Conservation (phyloP, 345 rosid species). For the Geranium rotundifolium region DNA sequence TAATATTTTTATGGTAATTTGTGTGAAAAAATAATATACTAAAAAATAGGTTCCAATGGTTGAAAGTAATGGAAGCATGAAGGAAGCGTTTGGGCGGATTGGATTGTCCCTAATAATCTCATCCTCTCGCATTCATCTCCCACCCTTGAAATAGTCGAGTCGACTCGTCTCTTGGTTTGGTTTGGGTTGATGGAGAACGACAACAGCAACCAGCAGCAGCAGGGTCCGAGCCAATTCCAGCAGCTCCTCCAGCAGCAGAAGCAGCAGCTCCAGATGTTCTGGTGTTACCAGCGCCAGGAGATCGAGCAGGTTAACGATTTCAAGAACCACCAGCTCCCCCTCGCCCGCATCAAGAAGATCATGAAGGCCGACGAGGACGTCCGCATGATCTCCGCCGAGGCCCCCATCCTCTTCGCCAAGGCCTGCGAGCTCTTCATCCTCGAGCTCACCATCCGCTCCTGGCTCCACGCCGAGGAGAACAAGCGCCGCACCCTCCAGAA, state of each 20-base stretch:
- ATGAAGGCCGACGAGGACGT: conserved; percentile 98
- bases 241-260: conserved; percentile 86
- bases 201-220: conserved; percentile 30
- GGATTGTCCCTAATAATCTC: no score
- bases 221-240: conserved; percentile 59
- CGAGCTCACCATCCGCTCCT: conserved; percentile 85
- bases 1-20: no score
- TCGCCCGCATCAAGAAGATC: conserved; percentile 89
- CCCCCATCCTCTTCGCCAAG: conserved; percentile 82
- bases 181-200: no score
- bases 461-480: conserved; percentile 97
- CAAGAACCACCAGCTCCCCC: conserved; percentile 93
- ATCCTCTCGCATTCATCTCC: no score
- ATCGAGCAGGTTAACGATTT: conserved; percentile 86
- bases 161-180: no score
- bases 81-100: no score
- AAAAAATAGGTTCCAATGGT: no score
- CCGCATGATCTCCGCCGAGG: conserved; percentile 98
- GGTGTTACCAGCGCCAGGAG: conserved; percentile 81
- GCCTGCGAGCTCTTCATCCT: conserved; percentile 93
- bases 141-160: no score
- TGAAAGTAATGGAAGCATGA: no score
- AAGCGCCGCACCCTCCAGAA: conserved; percentile 87
- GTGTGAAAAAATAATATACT: no score
- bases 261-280: conserved; percentile 86